phyloP scores from a whole-genome alignment of 805 yeast species.

The Debaryomyces tyrocola region DNA sequence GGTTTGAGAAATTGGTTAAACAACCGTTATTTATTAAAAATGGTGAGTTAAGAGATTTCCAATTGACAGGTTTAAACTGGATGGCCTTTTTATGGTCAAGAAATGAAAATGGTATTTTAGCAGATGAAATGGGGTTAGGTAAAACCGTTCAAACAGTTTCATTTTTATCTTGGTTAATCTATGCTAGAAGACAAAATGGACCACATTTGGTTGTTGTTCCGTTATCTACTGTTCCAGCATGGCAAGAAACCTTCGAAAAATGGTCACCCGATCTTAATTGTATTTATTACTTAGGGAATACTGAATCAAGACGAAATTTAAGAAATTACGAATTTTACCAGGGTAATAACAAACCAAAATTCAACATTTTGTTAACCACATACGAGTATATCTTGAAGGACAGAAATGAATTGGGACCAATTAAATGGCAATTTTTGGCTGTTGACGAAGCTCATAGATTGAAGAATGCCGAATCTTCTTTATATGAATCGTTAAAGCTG shows the following conservation, averaged over 20 bases:
- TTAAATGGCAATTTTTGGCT: conserved; percentile 95
- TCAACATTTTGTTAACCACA: conserved; percentile 89
- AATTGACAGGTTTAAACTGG: conserved; percentile 97
- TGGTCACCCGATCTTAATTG: conserved; percentile 98
- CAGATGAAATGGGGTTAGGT: conserved; percentile 99
- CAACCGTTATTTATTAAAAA: conserved; percentile 91
- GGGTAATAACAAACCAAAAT: conserved; percentile 71
- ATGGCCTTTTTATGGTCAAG: conserved; percentile 99
- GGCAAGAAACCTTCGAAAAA: conserved; percentile 98
- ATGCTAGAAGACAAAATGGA: conserved; percentile 95
- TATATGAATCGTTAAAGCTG: conserved; percentile 82
- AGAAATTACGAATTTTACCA: conserved; percentile 82
- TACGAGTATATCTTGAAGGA: conserved; percentile 96
- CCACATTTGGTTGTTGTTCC: conserved; percentile 98
- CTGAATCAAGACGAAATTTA: conserved; percentile 77
- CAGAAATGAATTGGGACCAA: conserved; percentile 70
- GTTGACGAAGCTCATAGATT: conserved; percentile 98
- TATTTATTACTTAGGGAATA: conserved; percentile 89
- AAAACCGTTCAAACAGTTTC: conserved; percentile 97
- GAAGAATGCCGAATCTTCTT: conserved; percentile 89
- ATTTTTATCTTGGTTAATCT: conserved; percentile 90
- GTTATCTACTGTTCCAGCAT: conserved; percentile 91
- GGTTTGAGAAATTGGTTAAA: conserved; percentile 78
- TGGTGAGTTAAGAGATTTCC: conserved; percentile 95
- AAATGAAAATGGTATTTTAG: conserved; percentile 94